These are phyloP conservation scores for Butyriboletus loyo DNA, from an alignment of 768 basidiomycete species.

Conservation along the genomic window DNA sequence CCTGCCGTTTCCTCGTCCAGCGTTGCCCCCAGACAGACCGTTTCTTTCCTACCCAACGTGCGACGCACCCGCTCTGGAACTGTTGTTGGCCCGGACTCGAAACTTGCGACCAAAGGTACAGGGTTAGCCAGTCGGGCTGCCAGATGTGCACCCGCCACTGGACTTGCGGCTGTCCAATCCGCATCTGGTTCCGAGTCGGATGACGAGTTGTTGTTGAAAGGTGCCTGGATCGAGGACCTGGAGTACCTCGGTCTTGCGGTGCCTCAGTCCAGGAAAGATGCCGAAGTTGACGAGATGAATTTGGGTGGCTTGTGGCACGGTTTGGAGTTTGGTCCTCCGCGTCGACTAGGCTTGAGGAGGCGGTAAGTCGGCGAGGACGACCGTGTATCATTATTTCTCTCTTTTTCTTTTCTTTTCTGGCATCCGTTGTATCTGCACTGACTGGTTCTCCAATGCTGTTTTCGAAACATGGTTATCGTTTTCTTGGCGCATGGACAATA, in stretches of 20 bases:
- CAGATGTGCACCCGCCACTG: neutral
- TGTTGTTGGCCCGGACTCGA: conserved; percentile 34
- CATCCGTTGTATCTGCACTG: neutral
- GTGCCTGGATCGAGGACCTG: conserved; percentile 20
- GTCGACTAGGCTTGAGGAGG: conserved; percentile 7
- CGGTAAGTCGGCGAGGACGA: conserved; percentile 2
- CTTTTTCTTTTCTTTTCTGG: neutral
- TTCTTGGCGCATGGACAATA: conserved; percentile 6
- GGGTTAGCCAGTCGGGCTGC: neutral
- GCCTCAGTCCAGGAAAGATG: neutral
- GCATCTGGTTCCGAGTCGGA: conserved; percentile 21
- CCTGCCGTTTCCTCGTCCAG: conserved; percentile 5
- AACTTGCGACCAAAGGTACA: conserved; percentile 11
- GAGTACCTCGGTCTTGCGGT: conserved; percentile 19
- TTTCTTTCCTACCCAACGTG: conserved; percentile 16
- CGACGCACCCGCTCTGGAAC: conserved; percentile 51
- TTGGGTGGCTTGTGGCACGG: conserved; percentile 14
- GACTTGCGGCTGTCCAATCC: neutral
- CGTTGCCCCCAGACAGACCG: neutral
- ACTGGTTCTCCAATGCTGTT: neutral
- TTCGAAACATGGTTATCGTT: conserved; percentile 2
- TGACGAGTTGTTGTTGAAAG: conserved; percentile 22
- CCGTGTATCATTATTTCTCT: neutral
- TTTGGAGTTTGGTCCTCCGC: conserved; percentile 4
- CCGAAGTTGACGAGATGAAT: conserved; percentile 30